A percentile compares a stretch with the other conserved stretches of the same genome.
phyloP scores from a whole-genome alignment of 2,329 filamentous ascomycete genomes.

The Diaporthe aspalathi region DNA sequence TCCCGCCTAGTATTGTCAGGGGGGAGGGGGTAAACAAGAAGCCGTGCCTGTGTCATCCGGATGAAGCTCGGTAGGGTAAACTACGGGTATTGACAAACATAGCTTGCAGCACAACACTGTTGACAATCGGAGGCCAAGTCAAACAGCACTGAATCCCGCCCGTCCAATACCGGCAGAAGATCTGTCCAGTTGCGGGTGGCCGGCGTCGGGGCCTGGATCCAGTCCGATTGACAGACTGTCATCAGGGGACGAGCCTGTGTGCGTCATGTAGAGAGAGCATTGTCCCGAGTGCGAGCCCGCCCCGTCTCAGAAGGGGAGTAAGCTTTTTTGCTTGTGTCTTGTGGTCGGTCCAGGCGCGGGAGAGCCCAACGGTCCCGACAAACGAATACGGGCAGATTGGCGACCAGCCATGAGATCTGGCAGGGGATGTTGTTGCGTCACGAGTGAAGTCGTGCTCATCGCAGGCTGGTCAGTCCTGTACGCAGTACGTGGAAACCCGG shows the following conservation, averaged over 20 bases:
- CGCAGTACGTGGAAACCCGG: background rate
- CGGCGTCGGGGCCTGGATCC: background rate
- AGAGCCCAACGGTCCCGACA: background rate
- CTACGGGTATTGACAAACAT: background rate
- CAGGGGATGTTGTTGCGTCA: slow-evolving; percentile 18
- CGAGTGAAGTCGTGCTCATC: slow-evolving; percentile 16
- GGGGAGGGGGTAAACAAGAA: background rate
- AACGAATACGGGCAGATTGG: background rate
- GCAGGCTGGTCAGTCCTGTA: too few species aligned
- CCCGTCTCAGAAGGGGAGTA: background rate
- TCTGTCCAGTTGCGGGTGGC: background rate
- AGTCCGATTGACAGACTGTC: background rate
- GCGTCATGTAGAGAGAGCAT: background rate
- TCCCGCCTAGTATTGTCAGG: background rate
- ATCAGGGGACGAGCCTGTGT: background rate
- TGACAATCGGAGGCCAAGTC: background rate
- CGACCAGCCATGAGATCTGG: slow-evolving; percentile 2
- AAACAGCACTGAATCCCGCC: slow-evolving; percentile 12
- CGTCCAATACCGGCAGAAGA: background rate
- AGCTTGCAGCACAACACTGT: slow-evolving; percentile 7
- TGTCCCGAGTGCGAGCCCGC: background rate
- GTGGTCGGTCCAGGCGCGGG: too few species aligned
- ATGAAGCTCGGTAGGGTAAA: background rate
- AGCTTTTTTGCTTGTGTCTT: background rate
- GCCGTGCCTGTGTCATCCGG: background rate